Percentiles rank a stretch among this genome's conserved stretches.
Evolutionary conservation across 2,329 filamentous ascomycete species (phyloP).

Genomic region (Fusarium gaditjirri): DNA sequence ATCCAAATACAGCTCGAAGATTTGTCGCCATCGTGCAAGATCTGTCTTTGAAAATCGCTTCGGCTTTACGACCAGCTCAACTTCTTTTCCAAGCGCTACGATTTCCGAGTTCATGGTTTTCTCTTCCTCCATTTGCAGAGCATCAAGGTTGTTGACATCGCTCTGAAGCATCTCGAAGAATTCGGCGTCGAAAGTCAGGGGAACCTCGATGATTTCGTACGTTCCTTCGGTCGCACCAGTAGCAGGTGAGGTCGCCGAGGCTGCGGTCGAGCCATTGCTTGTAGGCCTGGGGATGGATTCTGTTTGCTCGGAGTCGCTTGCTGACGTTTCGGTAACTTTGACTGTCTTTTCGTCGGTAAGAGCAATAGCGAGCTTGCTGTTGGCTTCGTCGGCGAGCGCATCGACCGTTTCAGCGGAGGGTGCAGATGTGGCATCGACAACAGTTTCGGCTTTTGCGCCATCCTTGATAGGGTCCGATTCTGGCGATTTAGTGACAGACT

Average conservation of each 20-base stretch:
- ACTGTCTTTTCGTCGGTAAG: not conserved
- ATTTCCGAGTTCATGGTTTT: conserved; percentile 72
- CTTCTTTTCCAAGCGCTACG: conserved; percentile 68
- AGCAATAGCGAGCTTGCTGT: conserved; percentile 17
- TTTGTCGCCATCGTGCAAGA: conserved; percentile 79
- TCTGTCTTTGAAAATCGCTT: conserved; percentile 71
- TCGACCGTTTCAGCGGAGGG: conserved; percentile 8
- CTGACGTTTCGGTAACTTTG: not conserved
- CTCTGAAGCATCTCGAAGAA: conserved; percentile 82
- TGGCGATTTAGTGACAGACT: conserved; percentile 3
- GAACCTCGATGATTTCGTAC: conserved; percentile 71
- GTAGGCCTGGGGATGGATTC: not conserved
- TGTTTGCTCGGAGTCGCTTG: not conserved
- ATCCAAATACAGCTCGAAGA: conserved; percentile 85
- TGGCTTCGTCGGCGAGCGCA: conserved; percentile 18
- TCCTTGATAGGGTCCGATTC: conserved; percentile 8
- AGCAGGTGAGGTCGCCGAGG: not conserved
- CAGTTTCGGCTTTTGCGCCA: not conserved
- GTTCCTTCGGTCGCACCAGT: conserved; percentile 11
- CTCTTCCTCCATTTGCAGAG: conserved; percentile 74
- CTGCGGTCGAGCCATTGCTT: not conserved
- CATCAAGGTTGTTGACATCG: conserved; percentile 76
- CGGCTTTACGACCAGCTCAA: conserved; percentile 73
- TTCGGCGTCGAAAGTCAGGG: conserved; percentile 78
- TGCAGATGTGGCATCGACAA: not conserved